Conservation (phyloP, 2,329 filamentous ascomycete species). For the Penicillium sp. region DNA sequence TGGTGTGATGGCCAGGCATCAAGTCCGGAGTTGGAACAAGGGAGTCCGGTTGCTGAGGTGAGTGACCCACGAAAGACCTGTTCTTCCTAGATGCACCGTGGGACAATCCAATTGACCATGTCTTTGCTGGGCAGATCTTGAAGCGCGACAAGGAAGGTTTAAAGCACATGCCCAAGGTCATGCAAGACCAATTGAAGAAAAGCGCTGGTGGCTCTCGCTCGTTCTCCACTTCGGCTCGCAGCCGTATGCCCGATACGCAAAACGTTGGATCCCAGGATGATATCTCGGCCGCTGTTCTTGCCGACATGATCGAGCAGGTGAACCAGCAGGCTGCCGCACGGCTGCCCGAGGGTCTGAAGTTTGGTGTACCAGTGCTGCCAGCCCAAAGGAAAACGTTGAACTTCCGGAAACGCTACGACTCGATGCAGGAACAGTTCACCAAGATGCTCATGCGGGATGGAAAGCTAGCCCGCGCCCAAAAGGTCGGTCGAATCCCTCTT, state of each 20-base stretch:
- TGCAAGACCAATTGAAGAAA: conserved; percentile 61
- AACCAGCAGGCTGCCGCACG: conserved; percentile 37
- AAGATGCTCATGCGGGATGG: conserved; percentile 90
- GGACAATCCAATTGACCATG: neutral
- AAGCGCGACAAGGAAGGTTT: conserved; percentile 62
- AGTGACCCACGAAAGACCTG: conserved; percentile 16
- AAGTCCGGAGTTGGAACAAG: conserved; percentile 63
- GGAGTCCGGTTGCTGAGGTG: conserved; percentile 68
- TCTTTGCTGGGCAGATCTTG: conserved; percentile 55
- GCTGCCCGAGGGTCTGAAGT: conserved; percentile 68
- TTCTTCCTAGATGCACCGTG: neutral
- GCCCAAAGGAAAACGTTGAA: conserved; percentile 61
- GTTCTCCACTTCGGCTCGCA: conserved; percentile 59
- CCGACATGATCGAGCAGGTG: conserved; percentile 40
- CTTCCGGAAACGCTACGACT: conserved; percentile 81
- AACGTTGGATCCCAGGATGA: conserved; percentile 26
- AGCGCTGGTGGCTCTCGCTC: conserved; percentile 51
- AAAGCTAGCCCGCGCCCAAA: conserved; percentile 86
- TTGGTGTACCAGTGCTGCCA: conserved; percentile 69
- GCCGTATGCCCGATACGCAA: conserved; percentile 36
- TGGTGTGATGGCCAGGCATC: conserved; percentile 46
- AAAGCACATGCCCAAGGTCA: conserved; percentile 66
- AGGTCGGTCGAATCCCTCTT: conserved; percentile 55
- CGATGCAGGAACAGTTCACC: conserved; percentile 81
- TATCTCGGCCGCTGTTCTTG: conserved; percentile 36